Conservation (phyloP, 225 moss, liverwort and hornwort species). For the Marchantia polymorpha region DNA sequence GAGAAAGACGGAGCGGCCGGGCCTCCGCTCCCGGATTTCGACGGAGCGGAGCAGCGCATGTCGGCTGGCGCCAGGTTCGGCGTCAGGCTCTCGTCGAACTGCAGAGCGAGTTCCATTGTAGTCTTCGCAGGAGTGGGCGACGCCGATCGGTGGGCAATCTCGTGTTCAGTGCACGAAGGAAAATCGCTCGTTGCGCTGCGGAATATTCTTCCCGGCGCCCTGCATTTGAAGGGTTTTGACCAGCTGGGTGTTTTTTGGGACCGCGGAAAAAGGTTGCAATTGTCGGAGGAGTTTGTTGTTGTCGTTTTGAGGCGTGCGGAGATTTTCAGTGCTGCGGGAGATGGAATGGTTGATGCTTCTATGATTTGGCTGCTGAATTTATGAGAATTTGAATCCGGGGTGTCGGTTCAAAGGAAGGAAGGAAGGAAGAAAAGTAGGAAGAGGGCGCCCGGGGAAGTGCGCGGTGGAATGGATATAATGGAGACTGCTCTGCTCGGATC, state of each 20-base stretch:
- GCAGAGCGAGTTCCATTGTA: not conserved
- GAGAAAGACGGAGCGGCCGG: not conserved
- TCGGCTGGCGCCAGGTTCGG: too few relatives aligned
- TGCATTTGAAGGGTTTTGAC: not conserved
- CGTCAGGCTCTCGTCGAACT: not conserved
- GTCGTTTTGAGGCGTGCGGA: not conserved
- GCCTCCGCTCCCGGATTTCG: not conserved
- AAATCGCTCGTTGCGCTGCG: not conserved
- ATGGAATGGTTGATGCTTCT: not conserved
- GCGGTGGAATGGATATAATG: conserved; percentile 19
- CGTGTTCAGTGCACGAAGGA: not conserved
- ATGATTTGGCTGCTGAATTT: too few relatives aligned
- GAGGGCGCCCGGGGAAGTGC: not conserved
- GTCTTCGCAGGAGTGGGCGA: not conserved
- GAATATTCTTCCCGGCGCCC: not conserved
- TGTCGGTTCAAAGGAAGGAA: not conserved
- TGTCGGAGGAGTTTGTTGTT: not conserved
- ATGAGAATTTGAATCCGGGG: not conserved
- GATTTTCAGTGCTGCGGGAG: not conserved
- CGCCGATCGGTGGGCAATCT: not conserved
- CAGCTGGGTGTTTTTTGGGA: not conserved
- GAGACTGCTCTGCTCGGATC: conserved; percentile 22
- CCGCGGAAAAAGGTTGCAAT: not conserved
- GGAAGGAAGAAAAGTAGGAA: not conserved
- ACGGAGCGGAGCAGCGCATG: not conserved